Base-by-base conservation (phyloP, 2,329 filamentous ascomycete species). In the Fusarium euwallaceae region DNA sequence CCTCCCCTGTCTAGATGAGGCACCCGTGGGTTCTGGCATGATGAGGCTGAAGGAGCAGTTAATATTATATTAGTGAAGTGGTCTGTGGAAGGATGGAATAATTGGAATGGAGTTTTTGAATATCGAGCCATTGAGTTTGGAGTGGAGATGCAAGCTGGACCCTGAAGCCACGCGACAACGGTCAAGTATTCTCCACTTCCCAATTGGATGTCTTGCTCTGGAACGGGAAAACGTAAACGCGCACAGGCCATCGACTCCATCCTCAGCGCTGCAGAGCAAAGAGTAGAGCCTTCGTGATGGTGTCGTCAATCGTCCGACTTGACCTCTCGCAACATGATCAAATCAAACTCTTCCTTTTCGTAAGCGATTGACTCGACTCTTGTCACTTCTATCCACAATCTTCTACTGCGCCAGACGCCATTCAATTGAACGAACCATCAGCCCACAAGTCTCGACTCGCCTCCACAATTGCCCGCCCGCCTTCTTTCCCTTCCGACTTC, bases 191-290 rank as follows among this genome's bases (percentile, higher is more conserved):
- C 67, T 55, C 61, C 55, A 45, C 48, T 51, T 58, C 11, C 62
- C 10, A 48, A 43, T 14, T 43, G 5, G 27, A 51, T 51, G 48
- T 32, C 48, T 53, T 4, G 41, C 3, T 43, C 59, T 61, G 59
- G 55, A 53, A 64, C 70, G 73, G 73, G 63, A 76, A 76, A 74
- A 69, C 59, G 67, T 76, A 74, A 76, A 75, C 70, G 73, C 73
- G 73, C 73, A 74, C 67, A 55, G 63, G 61, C 67, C 70, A 71
- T 64, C 27, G 22, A 22, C 53, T 24, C 24, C 24, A 51, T 39
- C 64, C 32, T 37, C 48, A 62, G 45, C 56, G 34, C 53, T 32
- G 67, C 22, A 48, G 6, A 48, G 24, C 32, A 16, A 27, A 64
- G 67, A 64, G 67, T 67, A 70, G 70, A 27, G 20, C 24, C 37